Percentiles rank a stretch among this genome's conserved stretches.
Conservation (phyloP, 2,329 filamentous ascomycete species). For the Arthrinium puccinioides region DNA sequence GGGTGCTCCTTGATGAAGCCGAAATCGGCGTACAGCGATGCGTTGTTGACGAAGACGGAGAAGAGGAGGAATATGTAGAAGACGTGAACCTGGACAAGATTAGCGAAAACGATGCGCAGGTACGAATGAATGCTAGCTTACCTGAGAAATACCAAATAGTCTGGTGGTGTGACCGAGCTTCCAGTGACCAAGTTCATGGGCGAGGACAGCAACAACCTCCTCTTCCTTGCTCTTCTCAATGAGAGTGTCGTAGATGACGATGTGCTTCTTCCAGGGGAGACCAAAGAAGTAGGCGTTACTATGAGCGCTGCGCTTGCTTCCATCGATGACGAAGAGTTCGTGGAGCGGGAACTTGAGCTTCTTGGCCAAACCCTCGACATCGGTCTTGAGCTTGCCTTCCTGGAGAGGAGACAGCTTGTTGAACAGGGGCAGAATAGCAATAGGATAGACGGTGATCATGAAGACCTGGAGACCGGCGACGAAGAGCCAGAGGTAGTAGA, state of each 20-base stretch:
- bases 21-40: conserved; percentile 82
- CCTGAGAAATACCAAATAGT: conserved; percentile 79
- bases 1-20: conserved; percentile 78
- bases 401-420: conserved; percentile 95
- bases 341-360: conserved; percentile 85
- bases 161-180: conserved; percentile 90
- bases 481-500: conserved; percentile 97
- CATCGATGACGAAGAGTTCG: conserved; percentile 91
- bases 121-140: conserved; percentile 32
- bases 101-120: conserved; percentile 11
- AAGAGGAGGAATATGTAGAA: conserved; percentile 97
- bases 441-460: conserved; percentile 93
- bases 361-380: conserved; percentile 76
- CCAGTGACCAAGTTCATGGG: conserved; percentile 97
- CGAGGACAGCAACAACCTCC: conserved; percentile 90
- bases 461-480: conserved; percentile 83
- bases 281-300: conserved; percentile 96
- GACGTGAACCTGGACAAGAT: conserved; percentile 64
- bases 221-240: conserved; percentile 90
- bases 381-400: conserved; percentile 78
- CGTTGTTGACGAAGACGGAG: conserved; percentile 95
- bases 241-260: conserved; percentile 97
- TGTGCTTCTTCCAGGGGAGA: conserved; percentile 99
- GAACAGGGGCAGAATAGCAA: conserved; percentile 89
- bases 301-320: conserved; percentile 80